A percentile compares a stretch with the other conserved stretches of the same genome.
These are phyloP conservation scores for Cadophora luteo-olivacea DNA, from an alignment of 2,329 filamentous ascomycete genomes.

Conservation along the genomic window DNA sequence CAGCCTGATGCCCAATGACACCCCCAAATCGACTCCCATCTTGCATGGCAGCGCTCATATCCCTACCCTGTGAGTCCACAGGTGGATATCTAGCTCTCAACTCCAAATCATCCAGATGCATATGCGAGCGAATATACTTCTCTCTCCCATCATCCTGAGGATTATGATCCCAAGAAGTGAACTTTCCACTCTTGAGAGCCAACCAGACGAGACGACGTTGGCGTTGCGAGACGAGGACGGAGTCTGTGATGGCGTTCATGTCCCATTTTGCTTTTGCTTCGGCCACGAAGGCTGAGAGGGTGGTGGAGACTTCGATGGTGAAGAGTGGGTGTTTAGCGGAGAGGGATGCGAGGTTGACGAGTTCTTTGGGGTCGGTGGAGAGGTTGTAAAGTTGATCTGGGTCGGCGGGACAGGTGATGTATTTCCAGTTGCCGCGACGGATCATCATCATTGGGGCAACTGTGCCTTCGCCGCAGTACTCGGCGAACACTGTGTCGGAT, in stretches of 20 bases:
- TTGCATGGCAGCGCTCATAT: conserved; percentile 10
- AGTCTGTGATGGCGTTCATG: conserved; percentile 75
- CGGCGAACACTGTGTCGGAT: conserved; percentile 88
- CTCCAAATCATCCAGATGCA: conserved; percentile 82
- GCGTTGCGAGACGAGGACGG: conserved; percentile 80
- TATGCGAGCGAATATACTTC: conserved; percentile 85
- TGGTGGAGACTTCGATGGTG: conserved; percentile 42
- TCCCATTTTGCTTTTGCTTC: conserved; percentile 83
- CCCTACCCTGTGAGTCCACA: conserved; percentile 54
- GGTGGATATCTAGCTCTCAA: conserved; percentile 75
- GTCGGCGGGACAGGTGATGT: conserved; percentile 84
- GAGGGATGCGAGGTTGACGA: conserved; percentile 49
- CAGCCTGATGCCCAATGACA: conserved; percentile 29
- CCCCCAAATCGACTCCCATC: conserved; percentile 16
- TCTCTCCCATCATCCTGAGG: conserved; percentile 72
- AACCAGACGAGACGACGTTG: conserved; percentile 80
- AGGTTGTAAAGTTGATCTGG: conserved; percentile 87
- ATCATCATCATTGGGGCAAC: conserved; percentile 94
- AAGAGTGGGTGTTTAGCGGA: conserved; percentile 45
- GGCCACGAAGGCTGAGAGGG: conserved; percentile 69
- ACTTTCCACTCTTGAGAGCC: conserved; percentile 76
- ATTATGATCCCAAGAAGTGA: conserved; percentile 86
- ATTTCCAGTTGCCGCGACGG: conserved; percentile 87
- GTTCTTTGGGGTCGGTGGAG: conserved; percentile 59
- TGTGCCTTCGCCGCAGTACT: conserved; percentile 95